Evolutionary conservation across 345 rosid species (phyloP).

Genomic region (Linum tenue): DNA sequence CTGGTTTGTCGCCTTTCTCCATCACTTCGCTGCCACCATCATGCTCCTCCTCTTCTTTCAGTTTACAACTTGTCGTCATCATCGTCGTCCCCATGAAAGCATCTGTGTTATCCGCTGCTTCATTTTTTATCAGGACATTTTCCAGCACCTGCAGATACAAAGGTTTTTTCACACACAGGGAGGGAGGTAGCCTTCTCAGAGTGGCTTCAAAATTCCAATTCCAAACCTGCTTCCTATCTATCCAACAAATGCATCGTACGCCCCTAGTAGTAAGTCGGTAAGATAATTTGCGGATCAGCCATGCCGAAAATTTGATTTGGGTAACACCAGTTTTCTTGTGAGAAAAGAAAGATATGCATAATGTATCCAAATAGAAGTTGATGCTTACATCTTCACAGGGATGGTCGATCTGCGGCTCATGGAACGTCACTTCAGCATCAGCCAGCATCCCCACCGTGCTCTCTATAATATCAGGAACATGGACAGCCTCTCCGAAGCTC

Average conservation of each 20-base stretch:
- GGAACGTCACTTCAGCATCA: slow-evolving; percentile 65
- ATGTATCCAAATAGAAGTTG: background rate
- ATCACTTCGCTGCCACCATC: slow-evolving; percentile 12
- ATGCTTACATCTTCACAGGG: slow-evolving; percentile 67
- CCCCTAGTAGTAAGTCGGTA: background rate
- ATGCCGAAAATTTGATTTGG: background rate
- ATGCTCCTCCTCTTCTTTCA: slow-evolving; percentile 25
- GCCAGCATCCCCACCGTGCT: slow-evolving; percentile 81
- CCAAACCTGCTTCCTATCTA: background rate
- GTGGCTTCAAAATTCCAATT: background rate
- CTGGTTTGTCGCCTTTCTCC: slow-evolving; percentile 28
- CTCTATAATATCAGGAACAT: slow-evolving; percentile 87
- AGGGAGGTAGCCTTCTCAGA: background rate
- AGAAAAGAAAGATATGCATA: background rate
- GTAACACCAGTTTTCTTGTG: background rate
- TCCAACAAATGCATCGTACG: background rate
- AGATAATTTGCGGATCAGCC: too few species aligned
- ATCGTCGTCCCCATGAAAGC: slow-evolving; percentile 12
- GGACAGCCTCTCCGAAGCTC: slow-evolving; percentile 55
- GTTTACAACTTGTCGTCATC: slow-evolving; percentile 29
- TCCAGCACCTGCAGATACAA: slow-evolving; percentile 43
- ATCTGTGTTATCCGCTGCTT: slow-evolving; percentile 40
- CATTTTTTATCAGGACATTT: slow-evolving; percentile 40
- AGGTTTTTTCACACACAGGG: background rate
- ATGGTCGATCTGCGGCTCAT: slow-evolving; percentile 49